Percentiles rank a stretch among this genome's conserved stretches.
Conservation (phyloP, 1,139 yeast genomes). For the Eremothecium sinecaudum region DNA sequence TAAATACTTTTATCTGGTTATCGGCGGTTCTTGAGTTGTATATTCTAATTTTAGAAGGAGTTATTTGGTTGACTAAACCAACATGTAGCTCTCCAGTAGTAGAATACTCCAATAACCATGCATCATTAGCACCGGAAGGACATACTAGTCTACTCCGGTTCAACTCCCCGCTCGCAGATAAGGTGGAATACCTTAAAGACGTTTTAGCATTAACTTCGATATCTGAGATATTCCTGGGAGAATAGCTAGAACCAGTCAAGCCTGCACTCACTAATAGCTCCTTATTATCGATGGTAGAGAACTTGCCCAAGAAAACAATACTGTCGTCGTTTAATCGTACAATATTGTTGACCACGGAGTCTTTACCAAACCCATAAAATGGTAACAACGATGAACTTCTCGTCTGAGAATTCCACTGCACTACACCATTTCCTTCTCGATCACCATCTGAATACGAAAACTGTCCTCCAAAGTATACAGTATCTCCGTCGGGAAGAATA, state of each 20-base stretch:
- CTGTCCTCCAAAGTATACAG: conserved; percentile 75
- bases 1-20: conserved; percentile 48
- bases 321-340: conserved; percentile 39
- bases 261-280: background rate
- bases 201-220: conserved; percentile 4
- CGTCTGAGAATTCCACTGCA: conserved; percentile 50
- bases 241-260: conserved; percentile 7
- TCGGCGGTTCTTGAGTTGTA: conserved; percentile 48
- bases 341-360: conserved; percentile 59
- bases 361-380: conserved; percentile 68
- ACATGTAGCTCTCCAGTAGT: conserved; percentile 47
- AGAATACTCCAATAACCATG: conserved; percentile 64
- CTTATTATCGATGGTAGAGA: conserved; percentile 49
- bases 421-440: conserved; percentile 45
- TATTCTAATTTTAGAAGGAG: conserved; percentile 67
- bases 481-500: conserved; percentile 38
- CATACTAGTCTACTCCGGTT: conserved; percentile 47
- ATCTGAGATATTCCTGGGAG: conserved; percentile 22
- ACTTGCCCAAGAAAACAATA: conserved; percentile 73
- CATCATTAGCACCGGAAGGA: conserved; percentile 38
- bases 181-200: conserved; percentile 1
- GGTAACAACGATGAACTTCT: conserved; percentile 42
- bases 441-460: conserved; percentile 40
- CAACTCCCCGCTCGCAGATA: conserved; percentile 22
- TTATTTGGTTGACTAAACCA: conserved; percentile 45